Conservation (phyloP, 2,329 filamentous ascomycete species). For the Pseudogymnoascus sp. region DNA sequence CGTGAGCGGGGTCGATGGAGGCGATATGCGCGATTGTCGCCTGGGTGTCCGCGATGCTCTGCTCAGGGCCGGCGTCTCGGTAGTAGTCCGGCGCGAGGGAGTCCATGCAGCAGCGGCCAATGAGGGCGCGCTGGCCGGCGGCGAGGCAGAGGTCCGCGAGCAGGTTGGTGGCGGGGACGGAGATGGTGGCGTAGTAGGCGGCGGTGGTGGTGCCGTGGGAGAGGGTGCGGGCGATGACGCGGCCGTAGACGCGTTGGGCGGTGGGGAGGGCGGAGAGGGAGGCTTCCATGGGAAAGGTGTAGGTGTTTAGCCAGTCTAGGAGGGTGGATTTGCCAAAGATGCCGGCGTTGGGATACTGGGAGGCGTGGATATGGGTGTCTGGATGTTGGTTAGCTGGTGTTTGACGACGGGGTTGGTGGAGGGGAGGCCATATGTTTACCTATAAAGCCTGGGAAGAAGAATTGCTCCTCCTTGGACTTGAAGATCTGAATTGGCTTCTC, state of each 20-base stretch:
- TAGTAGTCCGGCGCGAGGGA: constrained; percentile 68
- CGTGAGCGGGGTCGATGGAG: constrained; percentile 54
- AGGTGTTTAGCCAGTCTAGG: constrained; percentile 84
- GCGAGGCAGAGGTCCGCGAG: constrained; percentile 74
- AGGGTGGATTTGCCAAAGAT: constrained; percentile 91
- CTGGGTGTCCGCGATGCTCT: constrained; percentile 47
- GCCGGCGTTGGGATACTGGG: constrained; percentile 89
- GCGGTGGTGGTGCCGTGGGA: constrained; percentile 88
- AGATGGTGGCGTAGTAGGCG: constrained; percentile 87
- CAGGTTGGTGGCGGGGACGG: constrained; percentile 81
- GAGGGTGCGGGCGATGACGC: constrained; percentile 70
- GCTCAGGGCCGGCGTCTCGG: constrained; percentile 57
- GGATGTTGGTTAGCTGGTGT: constrained; percentile 21
- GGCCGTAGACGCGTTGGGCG: constrained; percentile 65
- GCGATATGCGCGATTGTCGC: constrained; percentile 57
- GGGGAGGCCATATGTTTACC: constrained; percentile 38
- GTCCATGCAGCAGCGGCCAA: constrained; percentile 96
- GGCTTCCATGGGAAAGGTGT: constrained; percentile 88
- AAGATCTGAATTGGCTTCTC: background rate
- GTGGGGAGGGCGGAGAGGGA: constrained; percentile 56
- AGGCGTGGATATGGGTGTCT: constrained; percentile 94
- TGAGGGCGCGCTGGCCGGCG: constrained; percentile 77
- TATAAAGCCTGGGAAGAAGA: constrained; percentile 80
- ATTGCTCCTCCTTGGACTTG: constrained; percentile 42
- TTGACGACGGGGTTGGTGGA: background rate